phyloP scores from a whole-genome alignment of 1,284 basidiomycete genomes.

The Vanrija pseudolonga region DNA sequence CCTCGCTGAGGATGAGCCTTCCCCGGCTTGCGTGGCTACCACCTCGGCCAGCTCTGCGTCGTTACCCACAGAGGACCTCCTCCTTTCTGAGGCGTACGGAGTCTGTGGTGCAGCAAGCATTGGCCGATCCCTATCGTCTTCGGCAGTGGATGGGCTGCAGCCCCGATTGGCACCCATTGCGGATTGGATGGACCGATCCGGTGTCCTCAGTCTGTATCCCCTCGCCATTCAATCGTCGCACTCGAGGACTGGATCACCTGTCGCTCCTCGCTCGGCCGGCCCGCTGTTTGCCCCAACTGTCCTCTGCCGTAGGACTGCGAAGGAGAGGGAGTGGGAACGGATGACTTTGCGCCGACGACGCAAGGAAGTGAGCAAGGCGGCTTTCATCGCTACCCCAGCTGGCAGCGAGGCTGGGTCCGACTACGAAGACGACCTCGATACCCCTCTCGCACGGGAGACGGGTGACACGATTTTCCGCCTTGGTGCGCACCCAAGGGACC shows the following conservation, averaged over 20 bases:
- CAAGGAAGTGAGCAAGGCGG: constrained; percentile 2
- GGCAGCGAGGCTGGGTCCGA: constrained; percentile 25
- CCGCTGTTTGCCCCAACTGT: constrained; percentile 39
- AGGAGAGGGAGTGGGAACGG: constrained; percentile 29
- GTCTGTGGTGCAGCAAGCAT: background rate
- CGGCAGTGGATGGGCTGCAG: constrained; percentile 4
- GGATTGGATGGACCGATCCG: constrained; percentile 42
- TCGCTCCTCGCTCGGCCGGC: constrained; percentile 12
- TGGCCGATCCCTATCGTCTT: constrained; percentile 1
- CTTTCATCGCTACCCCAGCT: constrained; percentile 6
- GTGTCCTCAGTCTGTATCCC: constrained; percentile 44
- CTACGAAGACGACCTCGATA: background rate
- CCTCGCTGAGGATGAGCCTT: background rate
- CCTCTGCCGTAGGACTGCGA: constrained; percentile 22
- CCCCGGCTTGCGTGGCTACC: background rate
- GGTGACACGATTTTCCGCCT: background rate
- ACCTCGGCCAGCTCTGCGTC: background rate
- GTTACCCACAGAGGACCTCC: too few species aligned
- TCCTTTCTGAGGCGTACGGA: too few species aligned
- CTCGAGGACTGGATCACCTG: background rate
- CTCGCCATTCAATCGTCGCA: constrained; percentile 38
- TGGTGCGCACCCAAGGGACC: background rate
- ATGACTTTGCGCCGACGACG: constrained; percentile 27
- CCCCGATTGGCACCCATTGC: constrained; percentile 36
- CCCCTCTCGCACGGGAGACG: background rate